Conservation (phyloP, 208 protist species). For the Trypanosoma caninum region DNA sequence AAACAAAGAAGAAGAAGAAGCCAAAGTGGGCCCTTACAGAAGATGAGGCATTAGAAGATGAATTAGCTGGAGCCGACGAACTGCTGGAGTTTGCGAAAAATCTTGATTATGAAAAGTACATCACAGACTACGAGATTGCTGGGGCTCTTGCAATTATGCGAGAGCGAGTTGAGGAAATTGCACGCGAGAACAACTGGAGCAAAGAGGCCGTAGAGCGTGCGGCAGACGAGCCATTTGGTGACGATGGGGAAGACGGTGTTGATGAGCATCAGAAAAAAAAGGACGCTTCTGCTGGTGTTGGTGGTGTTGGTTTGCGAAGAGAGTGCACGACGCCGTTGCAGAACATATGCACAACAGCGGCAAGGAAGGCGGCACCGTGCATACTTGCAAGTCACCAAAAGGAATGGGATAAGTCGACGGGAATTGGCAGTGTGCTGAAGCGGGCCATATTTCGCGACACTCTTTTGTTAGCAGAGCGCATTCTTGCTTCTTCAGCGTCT, state of each 20-base stretch:
- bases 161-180: slow-evolving; percentile 82
- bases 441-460: slow-evolving; percentile 78
- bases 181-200: slow-evolving; percentile 69
- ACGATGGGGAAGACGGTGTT: slow-evolving; percentile 41
- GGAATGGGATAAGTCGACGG: slow-evolving; percentile 35
- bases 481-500: slow-evolving; percentile 70
- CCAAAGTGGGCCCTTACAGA: slow-evolving; percentile 92
- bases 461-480: slow-evolving; percentile 73
- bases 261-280: slow-evolving; percentile 23
- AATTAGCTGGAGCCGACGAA: slow-evolving; percentile 61
- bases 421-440: slow-evolving; percentile 47
- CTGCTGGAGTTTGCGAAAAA: slow-evolving; percentile 84
- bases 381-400: slow-evolving; percentile 39
- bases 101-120: slow-evolving; percentile 89
- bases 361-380: slow-evolving; percentile 25
- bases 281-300: background rate
- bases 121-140: slow-evolving; percentile 87
- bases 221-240: slow-evolving; percentile 23
- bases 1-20: slow-evolving; percentile 40
- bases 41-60: slow-evolving; percentile 85
- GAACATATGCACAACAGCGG: background rate
- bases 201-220: slow-evolving; percentile 63
- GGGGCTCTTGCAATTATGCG: slow-evolving; percentile 88
- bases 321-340: background rate
- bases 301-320: slow-evolving; percentile 13